Evolutionary conservation across 139 green algal species (phyloP), one percentile per base, ranked within the genome.

Genomic region (Zygnema circumcarinatum): DNA sequence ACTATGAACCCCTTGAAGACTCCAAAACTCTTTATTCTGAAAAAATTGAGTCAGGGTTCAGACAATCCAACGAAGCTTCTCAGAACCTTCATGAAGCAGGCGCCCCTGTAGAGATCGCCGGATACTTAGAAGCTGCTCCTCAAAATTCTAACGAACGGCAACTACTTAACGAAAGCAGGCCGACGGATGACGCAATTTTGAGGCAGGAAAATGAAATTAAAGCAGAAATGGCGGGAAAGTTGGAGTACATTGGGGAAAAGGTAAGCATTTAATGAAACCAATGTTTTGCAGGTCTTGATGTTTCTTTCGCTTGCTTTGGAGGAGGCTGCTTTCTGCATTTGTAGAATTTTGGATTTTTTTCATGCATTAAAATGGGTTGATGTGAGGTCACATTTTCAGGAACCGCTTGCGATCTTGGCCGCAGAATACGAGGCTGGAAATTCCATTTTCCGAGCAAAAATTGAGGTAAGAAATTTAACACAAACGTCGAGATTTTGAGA

Each of bases 241-340:
- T 87, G 38, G 79, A 90, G 56, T 41, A 89, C 2, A 36, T 90
- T 25, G 86, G 86, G 33, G 86, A 90, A 32, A 90, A 90, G 86
- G 86, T 90, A 40, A 29, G 79, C 41, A 7, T 53, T 52, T 76
- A 41, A 22, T 53, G 68, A 76, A 22, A 76, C 38, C 68, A 16
- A 62, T 76, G 68, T 76, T 47, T 80, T 20, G 11, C n/a, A 1
- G 1, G n/a, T 80, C 29, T 80, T 36, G 38, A 36, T 40, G 73
- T 39, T 22, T 39, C 72, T 42, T 79, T 25, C 0, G 38, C 36
- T 54, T n/a, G n/a, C n/a, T n/a, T n/a, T n/a, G n/a, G n/a, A n/a
- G n/a, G n/a, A n/a, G n/a, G n/a, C n/a, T n/a, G n/a, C n/a, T n/a
- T n/a, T n/a, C n/a, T n/a, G n/a, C n/a, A n/a, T n/a, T n/a, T n/a